A percentile compares a stretch with the other conserved stretches of the same genome.
These are phyloP conservation scores for Periconia sp. DNA, from an alignment of 2,329 filamentous ascomycete species.

Conservation along the genomic window DNA sequence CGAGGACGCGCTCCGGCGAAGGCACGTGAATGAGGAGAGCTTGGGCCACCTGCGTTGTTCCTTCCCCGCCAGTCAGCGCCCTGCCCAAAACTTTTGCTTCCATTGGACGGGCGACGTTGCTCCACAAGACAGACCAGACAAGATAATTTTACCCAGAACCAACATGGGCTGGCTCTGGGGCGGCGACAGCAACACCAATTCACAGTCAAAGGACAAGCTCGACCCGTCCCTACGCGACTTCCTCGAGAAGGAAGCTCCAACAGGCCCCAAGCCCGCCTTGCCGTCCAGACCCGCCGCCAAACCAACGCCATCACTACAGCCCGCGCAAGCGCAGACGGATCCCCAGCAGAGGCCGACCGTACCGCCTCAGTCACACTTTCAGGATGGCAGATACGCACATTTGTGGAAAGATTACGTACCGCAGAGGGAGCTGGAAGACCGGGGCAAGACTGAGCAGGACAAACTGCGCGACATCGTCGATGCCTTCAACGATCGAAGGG, in stretches of 20 bases:
- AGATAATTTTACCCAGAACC: no score
- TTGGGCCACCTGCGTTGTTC: no score
- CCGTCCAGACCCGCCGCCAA: constrained; percentile 36
- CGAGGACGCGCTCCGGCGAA: constrained; percentile 6
- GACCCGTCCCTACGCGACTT: constrained; percentile 85
- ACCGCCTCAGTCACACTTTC: constrained; percentile 64
- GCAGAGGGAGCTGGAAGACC: constrained; percentile 70
- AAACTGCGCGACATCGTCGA: constrained; percentile 81
- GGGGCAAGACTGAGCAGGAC: constrained; percentile 76
- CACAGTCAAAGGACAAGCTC: constrained; percentile 66
- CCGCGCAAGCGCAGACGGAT: constrained; percentile 50
- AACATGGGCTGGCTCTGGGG: constrained; percentile 71
- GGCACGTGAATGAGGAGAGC: no score
- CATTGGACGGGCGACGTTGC: no score
- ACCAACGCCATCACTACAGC: constrained; percentile 37
- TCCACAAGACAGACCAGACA: no score
- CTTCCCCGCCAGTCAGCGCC: no score
- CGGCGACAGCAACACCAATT: constrained; percentile 47
- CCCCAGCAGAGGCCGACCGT: constrained; percentile 44
- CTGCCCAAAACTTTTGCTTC: no score
- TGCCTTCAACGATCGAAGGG: constrained; percentile 81
- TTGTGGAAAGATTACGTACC: constrained; percentile 92
- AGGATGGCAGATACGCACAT: constrained; percentile 78
- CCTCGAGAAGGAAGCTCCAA: constrained; percentile 79
- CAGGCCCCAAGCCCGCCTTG: constrained; percentile 62